Base-by-base conservation (phyloP, 257 asterid genomes). In the Osmanthus fragrans region DNA sequence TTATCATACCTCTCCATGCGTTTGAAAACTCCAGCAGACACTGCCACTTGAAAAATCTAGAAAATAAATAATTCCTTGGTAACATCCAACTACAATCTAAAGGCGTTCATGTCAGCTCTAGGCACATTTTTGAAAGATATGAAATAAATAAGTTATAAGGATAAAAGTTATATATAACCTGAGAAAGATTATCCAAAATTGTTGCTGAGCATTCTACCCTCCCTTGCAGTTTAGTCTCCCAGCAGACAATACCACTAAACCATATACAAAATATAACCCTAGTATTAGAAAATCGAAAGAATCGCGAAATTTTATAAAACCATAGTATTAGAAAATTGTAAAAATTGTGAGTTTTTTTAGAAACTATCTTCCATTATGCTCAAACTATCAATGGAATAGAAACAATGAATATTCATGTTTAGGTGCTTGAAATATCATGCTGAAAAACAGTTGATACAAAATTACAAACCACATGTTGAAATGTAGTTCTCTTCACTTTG, bases 1-100 rank as follows among this genome's bases (percentile, higher is more conserved):
- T 69, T 73, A 47, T 70, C 84, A 77, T 87, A 93, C 99, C 93
- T 94, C 96, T n/a, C 96, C 97, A 71, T 85, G 65, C 67, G 99
- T 94, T 82, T 32, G 90, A 83, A 88, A 92, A 73, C 79, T 90
- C 97, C 97, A 92, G 86, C 89, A 79, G 86, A 90, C 80, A 79
- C 81, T 80, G 71, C 99, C 99, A 84, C 84, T 82, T 79, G 85
- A 83, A 84, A 87, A 84, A 78, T 89, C 69, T 77, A 94, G 89
- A 85, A 94, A 91, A 84, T 92, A 91, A 49, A 94, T 88, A 76
- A 85, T 82, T 70, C 99, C 98, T 64, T 84, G 84, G 80, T 92
- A 94, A 82, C 98, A 92, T 79, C 99, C 99, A 77, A 94, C 93
- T 70, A 92, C 94, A 84, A 94, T 92, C 97, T 93, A 77, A 77